phyloP scores from a whole-genome alignment of 108 stramenopile species.

The Cyclostephanos invisitatus region DNA sequence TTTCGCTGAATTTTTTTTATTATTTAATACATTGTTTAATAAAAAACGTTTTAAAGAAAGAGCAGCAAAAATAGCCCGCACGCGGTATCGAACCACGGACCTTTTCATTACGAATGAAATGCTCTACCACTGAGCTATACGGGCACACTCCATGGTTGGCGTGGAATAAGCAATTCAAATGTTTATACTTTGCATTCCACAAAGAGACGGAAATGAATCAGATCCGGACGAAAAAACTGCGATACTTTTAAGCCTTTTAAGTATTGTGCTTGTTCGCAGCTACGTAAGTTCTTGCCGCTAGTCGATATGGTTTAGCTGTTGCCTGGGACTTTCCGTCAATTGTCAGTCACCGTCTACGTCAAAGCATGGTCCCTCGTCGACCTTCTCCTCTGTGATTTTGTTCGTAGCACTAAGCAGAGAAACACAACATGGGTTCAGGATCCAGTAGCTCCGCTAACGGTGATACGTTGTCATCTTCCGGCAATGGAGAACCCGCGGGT shows the following conservation, averaged over 20 bases:
- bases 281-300: not conserved
- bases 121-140: slow-evolving; percentile 73
- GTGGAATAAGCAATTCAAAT: no score
- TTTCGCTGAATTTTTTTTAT: no score
- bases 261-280: no score
- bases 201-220: no score
- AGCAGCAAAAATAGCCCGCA: slow-evolving; percentile 15
- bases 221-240: no score
- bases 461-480: not conserved
- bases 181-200: no score
- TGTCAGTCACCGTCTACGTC: not conserved
- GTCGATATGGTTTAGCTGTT: not conserved
- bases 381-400: not conserved
- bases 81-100: slow-evolving; percentile 69
- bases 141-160: no score
- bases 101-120: slow-evolving; percentile 81
- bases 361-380: not conserved
- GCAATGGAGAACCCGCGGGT: not conserved
- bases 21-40: not conserved
- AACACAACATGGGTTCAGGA: slow-evolving; percentile 10
- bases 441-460: not conserved
- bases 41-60: not conserved
- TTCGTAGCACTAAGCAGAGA: not conserved
- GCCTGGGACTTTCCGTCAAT: not conserved
- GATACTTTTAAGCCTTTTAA: no score